These are phyloP conservation scores for Iris macrosiphon DNA, from an alignment of 106 monocot genomes.

Conservation along the genomic window DNA sequence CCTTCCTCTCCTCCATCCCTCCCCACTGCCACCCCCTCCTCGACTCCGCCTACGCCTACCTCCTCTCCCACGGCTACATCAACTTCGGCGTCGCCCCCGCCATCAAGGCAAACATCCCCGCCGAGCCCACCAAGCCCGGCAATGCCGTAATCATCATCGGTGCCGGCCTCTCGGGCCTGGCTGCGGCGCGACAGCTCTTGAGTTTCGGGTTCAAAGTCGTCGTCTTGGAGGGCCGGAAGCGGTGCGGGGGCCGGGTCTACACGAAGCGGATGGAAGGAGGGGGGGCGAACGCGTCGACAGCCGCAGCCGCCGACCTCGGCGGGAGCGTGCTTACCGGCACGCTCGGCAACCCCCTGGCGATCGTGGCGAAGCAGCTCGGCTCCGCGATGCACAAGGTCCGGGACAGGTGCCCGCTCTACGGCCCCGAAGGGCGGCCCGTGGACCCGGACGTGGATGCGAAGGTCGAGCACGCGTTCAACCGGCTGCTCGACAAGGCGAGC, in stretches of 20 bases:
- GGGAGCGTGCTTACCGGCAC: constrained; percentile 89
- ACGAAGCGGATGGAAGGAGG: constrained; percentile 90
- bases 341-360: constrained; percentile 79
- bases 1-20: constrained; percentile 35
- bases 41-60: constrained; percentile 59
- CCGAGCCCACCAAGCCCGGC: constrained; percentile 37
- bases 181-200: constrained; percentile 78
- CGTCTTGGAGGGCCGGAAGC: constrained; percentile 82
- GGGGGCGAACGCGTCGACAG: constrained; percentile 36
- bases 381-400: constrained; percentile 65
- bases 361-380: constrained; percentile 76
- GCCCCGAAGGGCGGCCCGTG: constrained; percentile 61
- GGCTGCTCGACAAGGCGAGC: constrained; percentile 80
- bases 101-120: constrained; percentile 56
- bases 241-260: constrained; percentile 91
- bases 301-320: constrained; percentile 75
- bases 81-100: constrained; percentile 80
- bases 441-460: constrained; percentile 59
- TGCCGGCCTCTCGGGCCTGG: constrained; percentile 75
- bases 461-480: constrained; percentile 85
- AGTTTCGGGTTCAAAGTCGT: constrained; percentile 71
- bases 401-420: constrained; percentile 88
- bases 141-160: constrained; percentile 55
- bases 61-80: constrained; percentile 66
- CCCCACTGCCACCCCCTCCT: constrained; percentile 53